Percentiles rank a stretch among this genome's conserved stretches.
These are phyloP conservation scores for Corymbia maculata DNA, from an alignment of 345 rosid genomes.

Conservation along the genomic window DNA sequence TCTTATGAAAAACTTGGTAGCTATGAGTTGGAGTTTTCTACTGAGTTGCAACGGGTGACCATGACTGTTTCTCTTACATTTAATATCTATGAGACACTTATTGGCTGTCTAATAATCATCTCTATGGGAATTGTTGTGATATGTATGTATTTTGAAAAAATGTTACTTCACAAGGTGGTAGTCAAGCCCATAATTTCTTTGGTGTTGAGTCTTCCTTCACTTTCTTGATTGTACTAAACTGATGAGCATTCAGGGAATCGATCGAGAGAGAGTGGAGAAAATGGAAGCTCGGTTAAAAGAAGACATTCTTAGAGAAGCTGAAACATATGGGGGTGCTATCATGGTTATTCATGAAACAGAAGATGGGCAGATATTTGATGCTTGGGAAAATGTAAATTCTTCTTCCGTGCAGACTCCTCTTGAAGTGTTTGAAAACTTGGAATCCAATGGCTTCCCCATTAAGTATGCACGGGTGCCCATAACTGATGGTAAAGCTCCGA, in stretches of 20 bases:
- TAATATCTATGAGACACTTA: neutral
- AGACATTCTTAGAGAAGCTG: constrained; percentile 90
- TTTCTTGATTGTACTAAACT: neutral
- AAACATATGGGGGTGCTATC: constrained; percentile 74
- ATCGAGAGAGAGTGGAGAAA: constrained; percentile 82
- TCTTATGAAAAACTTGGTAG: neutral
- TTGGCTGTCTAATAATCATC: neutral
- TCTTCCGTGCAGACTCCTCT: constrained; percentile 85
- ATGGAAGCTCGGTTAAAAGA: constrained; percentile 97
- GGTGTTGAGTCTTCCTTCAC: neutral
- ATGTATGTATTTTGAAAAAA: neutral
- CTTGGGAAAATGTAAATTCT: constrained; percentile 81
- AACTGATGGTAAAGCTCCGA: constrained; percentile 98
- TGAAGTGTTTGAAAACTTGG: constrained; percentile 84
- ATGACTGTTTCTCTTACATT: neutral
- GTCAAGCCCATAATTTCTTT: neutral
- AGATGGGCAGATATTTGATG: constrained; percentile 71
- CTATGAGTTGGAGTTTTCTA: neutral
- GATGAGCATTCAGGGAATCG: constrained; percentile 67
- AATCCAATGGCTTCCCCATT: constrained; percentile 72
- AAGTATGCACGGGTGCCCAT: constrained; percentile 93
- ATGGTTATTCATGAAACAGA: constrained; percentile 96
- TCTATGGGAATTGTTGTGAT: neutral
- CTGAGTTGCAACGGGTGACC: neutral
- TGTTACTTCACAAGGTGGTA: neutral